Evolutionary conservation across 2,329 filamentous ascomycete species (phyloP), one percentile per base, ranked within the genome.

Genomic region (Aspergillus caelatus): DNA sequence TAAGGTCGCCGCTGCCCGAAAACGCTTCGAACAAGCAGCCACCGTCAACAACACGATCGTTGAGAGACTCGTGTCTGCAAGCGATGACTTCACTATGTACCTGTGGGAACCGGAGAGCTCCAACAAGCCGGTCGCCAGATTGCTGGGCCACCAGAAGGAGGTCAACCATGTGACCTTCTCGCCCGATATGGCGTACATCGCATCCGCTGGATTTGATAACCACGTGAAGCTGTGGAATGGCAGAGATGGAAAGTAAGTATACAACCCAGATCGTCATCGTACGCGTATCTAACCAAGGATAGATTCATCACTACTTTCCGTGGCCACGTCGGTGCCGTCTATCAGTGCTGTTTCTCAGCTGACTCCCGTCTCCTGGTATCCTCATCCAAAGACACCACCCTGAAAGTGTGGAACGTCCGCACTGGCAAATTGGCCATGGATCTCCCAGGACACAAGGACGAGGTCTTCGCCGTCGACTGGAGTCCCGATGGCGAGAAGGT

Each of bases 111-210:
- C 94, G 0, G 84, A 89, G 11, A 84, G 83, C 50, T 89, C 90
- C 4, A 91, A 84, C 9, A 97, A 98, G 77, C 94, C 94, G 0
- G 83, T 98, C 4, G 91, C 92, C n/a, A 85, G 93, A 39, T 86
- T 98, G 80, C 80, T 93, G n/a, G 95, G 95, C 2, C 95, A 99
- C 74, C 93, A 97, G 77, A 98, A 98, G 80, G 92, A 94, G 74
- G 94, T 98, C 70, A 97, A 98, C 77, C 92, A 97, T 75, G 94
- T 98, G 55, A 91, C 90, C 0, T 98, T 98, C 79, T 97, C 93
- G 0, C 93, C 94, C 0, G 94, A 98, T 73, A 94, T 93, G 39
- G 84, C 87, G 10, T 85, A 94, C 63, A 93, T 99, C 71, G 95
- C 95, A 10, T 96, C 91, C 43, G 89, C 92, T 10, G 90, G 90